Conservation (phyloP, 1,284 basidiomycete genomes). For the Sphaerobolus stellatus region DNA sequence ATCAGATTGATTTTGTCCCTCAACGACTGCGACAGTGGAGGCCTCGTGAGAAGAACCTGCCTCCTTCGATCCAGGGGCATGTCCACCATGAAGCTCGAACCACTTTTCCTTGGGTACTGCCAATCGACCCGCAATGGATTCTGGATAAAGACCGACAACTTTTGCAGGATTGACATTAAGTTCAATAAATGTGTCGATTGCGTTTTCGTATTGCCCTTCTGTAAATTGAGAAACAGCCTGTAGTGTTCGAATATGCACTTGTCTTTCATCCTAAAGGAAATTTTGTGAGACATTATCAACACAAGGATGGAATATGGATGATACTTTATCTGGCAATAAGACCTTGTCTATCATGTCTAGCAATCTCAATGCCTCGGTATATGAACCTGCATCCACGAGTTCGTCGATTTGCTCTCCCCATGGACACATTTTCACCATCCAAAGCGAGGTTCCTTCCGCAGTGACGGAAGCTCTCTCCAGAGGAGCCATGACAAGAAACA, state of each 20-base stretch:
- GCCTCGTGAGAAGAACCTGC: not conserved
- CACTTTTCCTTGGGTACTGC: slow-evolving; percentile 70
- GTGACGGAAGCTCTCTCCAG: slow-evolving; percentile 62
- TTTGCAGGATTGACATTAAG: slow-evolving; percentile 93
- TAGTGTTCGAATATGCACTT: slow-evolving; percentile 61
- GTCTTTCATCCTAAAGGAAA: slow-evolving; percentile 46
- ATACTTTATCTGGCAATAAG: slow-evolving; percentile 59
- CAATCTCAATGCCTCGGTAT: slow-evolving; percentile 79
- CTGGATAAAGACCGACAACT: slow-evolving; percentile 87
- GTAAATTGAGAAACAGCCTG: slow-evolving; percentile 80
- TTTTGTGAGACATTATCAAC: slow-evolving; percentile 1
- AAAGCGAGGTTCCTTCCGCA: slow-evolving; percentile 73
- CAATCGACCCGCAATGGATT: slow-evolving; percentile 77
- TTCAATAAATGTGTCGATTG: slow-evolving; percentile 85
- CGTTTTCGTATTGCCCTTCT: slow-evolving; percentile 64
- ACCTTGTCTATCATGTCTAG: slow-evolving; percentile 70
- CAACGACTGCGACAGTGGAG: not conserved
- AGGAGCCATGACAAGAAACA: slow-evolving; percentile 73
- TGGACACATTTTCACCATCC: slow-evolving; percentile 69
- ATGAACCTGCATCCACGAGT: slow-evolving; percentile 69
- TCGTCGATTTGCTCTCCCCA: slow-evolving; percentile 87
- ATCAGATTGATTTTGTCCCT: not conserved
- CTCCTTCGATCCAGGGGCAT: slow-evolving; percentile 28
- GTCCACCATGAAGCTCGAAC: slow-evolving; percentile 87
- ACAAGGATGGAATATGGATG: slow-evolving; percentile 4